Base-by-base conservation (phyloP, 2,329 filamentous ascomycete genomes). In the Aspergillus caelatus region DNA sequence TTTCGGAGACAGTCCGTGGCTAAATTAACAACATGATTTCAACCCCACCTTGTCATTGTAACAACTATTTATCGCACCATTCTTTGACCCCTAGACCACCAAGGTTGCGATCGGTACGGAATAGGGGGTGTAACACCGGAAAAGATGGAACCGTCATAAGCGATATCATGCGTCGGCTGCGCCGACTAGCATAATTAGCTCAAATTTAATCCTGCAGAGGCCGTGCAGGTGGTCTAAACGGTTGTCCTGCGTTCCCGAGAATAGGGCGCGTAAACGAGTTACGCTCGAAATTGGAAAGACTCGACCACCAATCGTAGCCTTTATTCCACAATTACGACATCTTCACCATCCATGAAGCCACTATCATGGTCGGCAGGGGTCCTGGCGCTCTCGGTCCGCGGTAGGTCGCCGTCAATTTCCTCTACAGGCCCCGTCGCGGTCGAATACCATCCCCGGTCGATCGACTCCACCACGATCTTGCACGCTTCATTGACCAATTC, bases 391-490 rank as follows among this genome's bases (percentile, higher is more conserved):
- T 65, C 55, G 63, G 65, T 60, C 63, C 61, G 62, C 66, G 66
- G 58, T 45, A 62, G 52, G 63, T 67, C 59, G 60, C 62, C 59
- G n/a, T 62, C 61, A 26, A 63, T 62, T 60, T 67, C 65, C 61
- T 73, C 66, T 34, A 61, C 57, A 32, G 68, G 67, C 16, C 60
- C 65, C 21, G 66, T 72, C 30, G 75, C 72, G 50, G 71, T 70
- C 45, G 68, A 68, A 65, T 79, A 80, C 78, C 78, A 80, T 39
- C 73, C 71, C 63, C 70, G 71, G 70, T 80, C 78, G 54, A 83
- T 68, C 68, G 77, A 82, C 23, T 67, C 65, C 11, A 77, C 72
- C 59, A 83, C 66, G 39, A 74, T 66, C 46, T 76, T 75, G 67
- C 78, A 77, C 28, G 80, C 75, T 61, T 77, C 70, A 39, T 74